These are phyloP conservation scores for Suillus brevipes DNA, from an alignment of 768 basidiomycete genomes.

Conservation along the genomic window DNA sequence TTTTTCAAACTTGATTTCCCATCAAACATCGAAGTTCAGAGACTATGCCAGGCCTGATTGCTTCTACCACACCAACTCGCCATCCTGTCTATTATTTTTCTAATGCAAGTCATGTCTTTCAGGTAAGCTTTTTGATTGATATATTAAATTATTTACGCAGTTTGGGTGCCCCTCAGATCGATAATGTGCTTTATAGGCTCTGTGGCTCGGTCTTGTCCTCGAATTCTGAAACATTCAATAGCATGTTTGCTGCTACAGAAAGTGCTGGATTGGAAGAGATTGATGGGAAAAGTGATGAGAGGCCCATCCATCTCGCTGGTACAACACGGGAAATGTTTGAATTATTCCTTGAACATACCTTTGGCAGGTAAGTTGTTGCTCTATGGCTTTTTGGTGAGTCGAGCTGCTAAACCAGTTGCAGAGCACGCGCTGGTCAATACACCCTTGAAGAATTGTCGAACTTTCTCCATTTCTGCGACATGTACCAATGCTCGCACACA, in stretches of 20 bases:
- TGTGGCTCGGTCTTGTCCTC: neutral
- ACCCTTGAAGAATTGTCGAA: neutral
- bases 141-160: neutral
- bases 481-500: neutral
- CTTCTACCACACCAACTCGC: neutral
- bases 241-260: neutral
- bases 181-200: neutral
- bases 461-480: neutral
- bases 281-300: neutral
- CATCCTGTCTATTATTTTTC: neutral
- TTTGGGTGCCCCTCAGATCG: neutral
- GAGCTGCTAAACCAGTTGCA: neutral
- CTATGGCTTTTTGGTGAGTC: neutral
- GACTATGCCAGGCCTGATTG: neutral
- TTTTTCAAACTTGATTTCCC: too few species aligned
- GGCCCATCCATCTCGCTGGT: neutral
- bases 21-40: neutral
- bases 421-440: neutral
- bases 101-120: neutral
- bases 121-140: neutral
- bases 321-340: neutral
- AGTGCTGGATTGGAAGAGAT: neutral
- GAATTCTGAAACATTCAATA: neutral
- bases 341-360: conserved; percentile 1
- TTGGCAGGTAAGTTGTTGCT: neutral